phyloP scores from a whole-genome alignment of 441 rosid species.

The Isatis lusitanica region DNA sequence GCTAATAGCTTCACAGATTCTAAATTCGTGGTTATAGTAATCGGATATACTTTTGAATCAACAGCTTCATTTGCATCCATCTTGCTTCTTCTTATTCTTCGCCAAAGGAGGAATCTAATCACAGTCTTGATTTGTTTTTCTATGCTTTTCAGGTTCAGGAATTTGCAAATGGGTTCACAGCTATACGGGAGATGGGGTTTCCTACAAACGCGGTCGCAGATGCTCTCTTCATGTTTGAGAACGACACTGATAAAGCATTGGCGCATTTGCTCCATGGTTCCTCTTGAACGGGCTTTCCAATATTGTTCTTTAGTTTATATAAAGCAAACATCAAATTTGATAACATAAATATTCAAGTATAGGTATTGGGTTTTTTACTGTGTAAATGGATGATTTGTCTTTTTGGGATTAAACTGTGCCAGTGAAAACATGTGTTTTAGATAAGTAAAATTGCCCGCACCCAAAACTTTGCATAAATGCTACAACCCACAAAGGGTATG shows the following conservation, averaged over 20 bases:
- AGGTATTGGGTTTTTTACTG: not conserved
- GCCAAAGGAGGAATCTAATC: not conserved
- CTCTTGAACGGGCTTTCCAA: constrained; percentile 36
- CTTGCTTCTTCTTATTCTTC: not conserved
- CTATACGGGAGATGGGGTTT: constrained; percentile 84
- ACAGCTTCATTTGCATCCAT: not conserved
- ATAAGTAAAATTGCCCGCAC: not conserved
- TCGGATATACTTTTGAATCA: not conserved
- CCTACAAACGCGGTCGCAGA: constrained; percentile 64
- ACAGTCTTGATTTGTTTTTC: not conserved
- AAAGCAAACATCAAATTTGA: not conserved
- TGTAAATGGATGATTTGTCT: constrained; percentile 31
- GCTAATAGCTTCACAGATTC: not conserved
- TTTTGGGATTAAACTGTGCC: not conserved
- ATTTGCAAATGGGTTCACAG: constrained; percentile 59
- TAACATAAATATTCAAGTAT: constrained; percentile 2
- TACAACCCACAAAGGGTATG: not conserved
- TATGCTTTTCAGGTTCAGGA: constrained; percentile 58
- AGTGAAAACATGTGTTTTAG: not conserved
- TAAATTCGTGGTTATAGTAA: not conserved
- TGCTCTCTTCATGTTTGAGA: constrained; percentile 63
- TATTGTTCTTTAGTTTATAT: not conserved
- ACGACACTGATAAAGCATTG: constrained; percentile 78
- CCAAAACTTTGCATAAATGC: constrained; percentile 11
- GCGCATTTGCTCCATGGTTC: constrained; percentile 62